These are phyloP conservation scores for Pythium phragmiticola DNA, from an alignment of 352 stramenopile genomes.

Conservation along the genomic window DNA sequence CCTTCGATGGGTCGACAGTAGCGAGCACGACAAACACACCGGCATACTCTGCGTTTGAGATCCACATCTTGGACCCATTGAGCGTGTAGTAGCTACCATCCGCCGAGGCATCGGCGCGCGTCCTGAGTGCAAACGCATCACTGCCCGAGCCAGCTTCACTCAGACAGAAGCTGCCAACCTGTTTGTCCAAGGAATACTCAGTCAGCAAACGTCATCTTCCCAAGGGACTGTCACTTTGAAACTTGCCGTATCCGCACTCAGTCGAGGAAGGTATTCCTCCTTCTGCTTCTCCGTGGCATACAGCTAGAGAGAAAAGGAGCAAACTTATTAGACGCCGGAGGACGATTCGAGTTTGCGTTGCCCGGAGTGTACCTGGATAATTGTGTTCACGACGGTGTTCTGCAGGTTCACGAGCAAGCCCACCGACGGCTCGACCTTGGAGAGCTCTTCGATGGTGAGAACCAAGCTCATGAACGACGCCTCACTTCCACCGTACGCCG, in stretches of 20 bases:
- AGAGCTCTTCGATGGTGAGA: slow-evolving; percentile 97
- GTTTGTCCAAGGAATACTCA: neutral
- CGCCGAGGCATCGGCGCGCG: slow-evolving; percentile 77
- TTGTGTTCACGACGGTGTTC: slow-evolving; percentile 95
- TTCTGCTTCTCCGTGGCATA: slow-evolving; percentile 80
- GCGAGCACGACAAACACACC: slow-evolving; percentile 97
- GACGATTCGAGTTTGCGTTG: neutral
- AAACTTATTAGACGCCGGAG: neutral
- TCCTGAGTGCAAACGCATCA: slow-evolving; percentile 96
- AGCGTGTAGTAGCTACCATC: slow-evolving; percentile 96
- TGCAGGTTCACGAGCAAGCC: slow-evolving; percentile 95
- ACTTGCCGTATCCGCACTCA: slow-evolving; percentile 75
- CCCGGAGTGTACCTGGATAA: slow-evolving; percentile 67
- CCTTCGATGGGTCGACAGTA: slow-evolving; percentile 89
- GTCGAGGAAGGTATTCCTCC: slow-evolving; percentile 80
- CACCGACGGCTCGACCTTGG: slow-evolving; percentile 94
- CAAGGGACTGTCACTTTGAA: neutral
- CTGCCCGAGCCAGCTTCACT: slow-evolving; percentile 93
- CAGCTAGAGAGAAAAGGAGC: slow-evolving; percentile 30
- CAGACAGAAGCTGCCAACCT: slow-evolving; percentile 96
- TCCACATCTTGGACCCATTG: slow-evolving; percentile 97
- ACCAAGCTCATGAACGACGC: slow-evolving; percentile 95
- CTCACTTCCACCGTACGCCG: slow-evolving; percentile 90
- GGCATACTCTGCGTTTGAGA: slow-evolving; percentile 95
- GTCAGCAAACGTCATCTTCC: neutral